phyloP scores from a whole-genome alignment of 1,139 yeast species.

The Pichia inconspicua region DNA sequence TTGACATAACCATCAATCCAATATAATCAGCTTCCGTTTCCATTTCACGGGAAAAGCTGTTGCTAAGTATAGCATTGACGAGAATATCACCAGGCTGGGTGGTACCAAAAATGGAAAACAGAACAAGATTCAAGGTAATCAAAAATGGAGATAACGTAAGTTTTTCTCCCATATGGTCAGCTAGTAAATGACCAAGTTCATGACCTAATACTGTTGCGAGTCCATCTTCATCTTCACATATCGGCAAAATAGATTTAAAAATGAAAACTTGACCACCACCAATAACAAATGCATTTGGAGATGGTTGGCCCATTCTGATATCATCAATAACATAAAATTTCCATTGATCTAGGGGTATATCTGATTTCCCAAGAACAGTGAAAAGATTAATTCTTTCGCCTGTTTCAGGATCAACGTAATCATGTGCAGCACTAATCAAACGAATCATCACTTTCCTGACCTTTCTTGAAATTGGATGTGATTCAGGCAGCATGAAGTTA shows the following conservation, averaged over 20 bases:
- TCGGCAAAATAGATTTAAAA: constrained; percentile 68
- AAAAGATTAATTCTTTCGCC: constrained; percentile 23
- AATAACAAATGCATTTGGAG: constrained; percentile 93
- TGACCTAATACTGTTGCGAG: constrained; percentile 90
- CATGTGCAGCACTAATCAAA: constrained; percentile 52
- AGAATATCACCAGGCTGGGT: constrained; percentile 47
- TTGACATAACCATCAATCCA: constrained; percentile 85
- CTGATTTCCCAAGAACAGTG: constrained; percentile 18
- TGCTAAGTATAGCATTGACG: constrained; percentile 51
- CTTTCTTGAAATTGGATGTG: constrained; percentile 47
- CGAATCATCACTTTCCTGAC: constrained; percentile 56
- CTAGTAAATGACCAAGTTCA: constrained; percentile 89
- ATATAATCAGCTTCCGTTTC: constrained; percentile 95
- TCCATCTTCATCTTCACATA: constrained; percentile 80
- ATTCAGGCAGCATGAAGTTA: constrained; percentile 40
- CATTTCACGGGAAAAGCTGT: constrained; percentile 88
- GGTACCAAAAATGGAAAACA: constrained; percentile 47
- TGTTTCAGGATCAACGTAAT: constrained; percentile 30
- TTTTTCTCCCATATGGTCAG: constrained; percentile 84
- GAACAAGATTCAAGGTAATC: constrained; percentile 40
- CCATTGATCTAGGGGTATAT: constrained; percentile 50
- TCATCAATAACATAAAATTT: constrained; percentile 72
- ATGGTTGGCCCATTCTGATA: constrained; percentile 35
- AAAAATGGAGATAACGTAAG: constrained; percentile 59
- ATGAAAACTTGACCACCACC: constrained; percentile 96